Conservation (phyloP, 2,329 filamentous ascomycete genomes). For the Ceratocystis cubensis region DNA sequence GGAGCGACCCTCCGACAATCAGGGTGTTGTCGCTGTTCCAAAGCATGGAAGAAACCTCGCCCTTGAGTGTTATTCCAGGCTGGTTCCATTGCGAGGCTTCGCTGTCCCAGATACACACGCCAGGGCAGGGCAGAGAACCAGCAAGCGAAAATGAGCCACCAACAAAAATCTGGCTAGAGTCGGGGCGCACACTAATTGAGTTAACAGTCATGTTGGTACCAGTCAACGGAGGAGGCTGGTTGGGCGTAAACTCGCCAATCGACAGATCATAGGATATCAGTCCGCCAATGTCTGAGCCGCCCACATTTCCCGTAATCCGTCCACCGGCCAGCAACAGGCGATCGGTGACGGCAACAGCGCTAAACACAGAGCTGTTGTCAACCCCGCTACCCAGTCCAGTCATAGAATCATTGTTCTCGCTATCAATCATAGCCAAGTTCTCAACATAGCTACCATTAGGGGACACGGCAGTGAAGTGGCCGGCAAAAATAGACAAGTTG, state of each 20-base stretch:
- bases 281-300: constrained; percentile 52
- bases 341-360: constrained; percentile 53
- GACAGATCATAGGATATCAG: constrained; percentile 69
- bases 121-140: constrained; percentile 68
- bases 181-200: constrained; percentile 59
- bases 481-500: constrained; percentile 79
- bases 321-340: constrained; percentile 74
- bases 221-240: constrained; percentile 62
- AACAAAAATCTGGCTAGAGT: constrained; percentile 64
- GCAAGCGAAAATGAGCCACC: constrained; percentile 75
- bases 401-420: constrained; percentile 51
- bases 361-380: constrained; percentile 59
- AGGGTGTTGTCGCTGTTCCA: constrained; percentile 65
- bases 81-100: constrained; percentile 63
- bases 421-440: constrained; percentile 75
- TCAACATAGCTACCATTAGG: constrained; percentile 58
- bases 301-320: constrained; percentile 57
- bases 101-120: constrained; percentile 68
- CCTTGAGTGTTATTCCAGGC: constrained; percentile 58
- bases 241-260: constrained; percentile 44
- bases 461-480: constrained; percentile 64
- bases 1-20: constrained; percentile 66
- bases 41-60: constrained; percentile 56
- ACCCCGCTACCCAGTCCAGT: constrained; percentile 57
- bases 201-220: constrained; percentile 63